Evolutionary conservation across 129 eudicot species (phyloP).

Genomic region (Pulicaria dysenterica): DNA sequence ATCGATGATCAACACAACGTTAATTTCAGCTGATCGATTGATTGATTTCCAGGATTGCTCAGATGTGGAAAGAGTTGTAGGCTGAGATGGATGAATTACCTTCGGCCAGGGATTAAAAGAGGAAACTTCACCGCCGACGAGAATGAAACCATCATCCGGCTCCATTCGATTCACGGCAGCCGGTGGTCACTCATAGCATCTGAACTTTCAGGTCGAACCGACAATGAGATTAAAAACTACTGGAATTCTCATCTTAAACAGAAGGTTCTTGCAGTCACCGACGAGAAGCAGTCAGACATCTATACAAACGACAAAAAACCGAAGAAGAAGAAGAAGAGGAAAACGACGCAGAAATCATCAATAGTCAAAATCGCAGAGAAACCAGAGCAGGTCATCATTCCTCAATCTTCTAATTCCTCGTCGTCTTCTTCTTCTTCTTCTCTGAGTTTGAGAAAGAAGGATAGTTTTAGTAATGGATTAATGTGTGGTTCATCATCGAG

Average conservation of each 20-base stretch:
- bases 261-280: neutral
- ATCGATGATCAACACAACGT: too few relatives aligned
- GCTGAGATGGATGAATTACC: conserved; percentile 50
- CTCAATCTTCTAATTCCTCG: neutral
- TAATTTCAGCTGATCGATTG: too few relatives aligned
- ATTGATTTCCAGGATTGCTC: conserved; percentile 18
- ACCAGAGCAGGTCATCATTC: neutral
- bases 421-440: conserved; percentile 21
- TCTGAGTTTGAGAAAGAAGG: too few relatives aligned
- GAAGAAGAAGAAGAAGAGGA: conserved; percentile 14
- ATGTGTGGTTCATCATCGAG: conserved; percentile 27
- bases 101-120: conserved; percentile 46
- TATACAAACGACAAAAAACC: conserved; percentile 6
- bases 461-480: conserved; percentile 8
- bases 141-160: conserved; percentile 34
- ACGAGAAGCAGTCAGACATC: neutral
- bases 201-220: conserved; percentile 41
- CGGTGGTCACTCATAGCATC: conserved; percentile 46
- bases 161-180: conserved; percentile 44
- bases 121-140: conserved; percentile 45
- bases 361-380: conserved; percentile 9
- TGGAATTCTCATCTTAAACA: conserved; percentile 51
- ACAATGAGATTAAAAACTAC: conserved; percentile 50
- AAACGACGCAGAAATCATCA: conserved; percentile 12
- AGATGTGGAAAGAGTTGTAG: conserved; percentile 53